phyloP scores from a whole-genome alignment of 2,329 filamentous ascomycete genomes.

The Colletotrichum liaoningense region DNA sequence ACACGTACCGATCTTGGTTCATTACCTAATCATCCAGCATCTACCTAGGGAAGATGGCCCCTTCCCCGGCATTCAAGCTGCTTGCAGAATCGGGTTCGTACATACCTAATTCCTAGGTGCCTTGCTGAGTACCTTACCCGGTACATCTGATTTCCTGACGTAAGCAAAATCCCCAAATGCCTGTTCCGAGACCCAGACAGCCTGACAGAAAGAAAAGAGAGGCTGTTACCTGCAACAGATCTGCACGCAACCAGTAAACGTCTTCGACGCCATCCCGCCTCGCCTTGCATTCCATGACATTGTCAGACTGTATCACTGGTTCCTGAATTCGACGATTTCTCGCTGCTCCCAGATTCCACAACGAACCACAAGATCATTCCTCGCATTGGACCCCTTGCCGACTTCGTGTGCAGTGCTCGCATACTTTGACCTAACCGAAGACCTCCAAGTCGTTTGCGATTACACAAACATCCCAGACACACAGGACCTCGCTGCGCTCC shows the following conservation, averaged over 20 bases:
- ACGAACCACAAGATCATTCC: background rate
- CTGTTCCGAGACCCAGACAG: background rate
- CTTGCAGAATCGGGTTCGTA: conserved; percentile 10
- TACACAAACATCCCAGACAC: background rate
- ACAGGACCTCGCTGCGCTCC: background rate
- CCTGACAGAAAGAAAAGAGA: background rate
- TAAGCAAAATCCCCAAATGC: background rate
- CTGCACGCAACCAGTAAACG: background rate
- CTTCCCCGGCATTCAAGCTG: background rate
- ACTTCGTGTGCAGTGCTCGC: background rate
- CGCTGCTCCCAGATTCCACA: background rate
- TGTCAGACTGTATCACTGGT: background rate
- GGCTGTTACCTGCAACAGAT: background rate
- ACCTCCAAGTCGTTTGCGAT: background rate
- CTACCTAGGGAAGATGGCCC: too few relatives aligned
- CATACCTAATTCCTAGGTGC: too few relatives aligned
- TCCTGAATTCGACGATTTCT: background rate
- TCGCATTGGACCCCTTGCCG: background rate
- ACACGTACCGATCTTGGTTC: background rate
- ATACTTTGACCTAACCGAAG: background rate
- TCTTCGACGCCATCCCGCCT: background rate
- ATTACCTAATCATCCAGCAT: background rate
- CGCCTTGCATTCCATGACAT: background rate
- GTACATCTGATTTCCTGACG: background rate
- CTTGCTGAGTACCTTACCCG: too few relatives aligned